A percentile compares a stretch with the other conserved stretches of the same genome.
phyloP scores from a whole-genome alignment of 1,284 basidiomycete genomes.

The Rhodotorula sp. region DNA sequence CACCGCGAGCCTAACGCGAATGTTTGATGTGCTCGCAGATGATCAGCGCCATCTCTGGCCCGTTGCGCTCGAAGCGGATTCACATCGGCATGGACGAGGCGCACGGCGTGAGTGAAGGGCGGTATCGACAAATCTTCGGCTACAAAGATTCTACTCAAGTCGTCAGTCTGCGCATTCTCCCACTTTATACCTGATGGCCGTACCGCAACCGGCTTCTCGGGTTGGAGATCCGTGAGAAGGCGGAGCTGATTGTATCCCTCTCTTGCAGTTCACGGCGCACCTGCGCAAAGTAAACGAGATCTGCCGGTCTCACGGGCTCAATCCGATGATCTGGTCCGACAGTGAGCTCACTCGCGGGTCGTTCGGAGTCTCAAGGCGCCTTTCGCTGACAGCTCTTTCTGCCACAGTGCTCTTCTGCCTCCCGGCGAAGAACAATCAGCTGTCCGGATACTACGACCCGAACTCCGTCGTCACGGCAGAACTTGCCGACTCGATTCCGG shows the following conservation, averaged over 20 bases:
- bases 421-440: conserved; percentile 48
- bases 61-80: conserved; percentile 48
- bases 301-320: conserved; percentile 42
- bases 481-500: conserved; percentile 45
- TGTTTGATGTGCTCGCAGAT: conserved; percentile 31
- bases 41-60: conserved; percentile 46
- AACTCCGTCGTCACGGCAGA: conserved; percentile 42
- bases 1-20: not conserved
- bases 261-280: conserved; percentile 42
- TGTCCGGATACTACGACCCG: conserved; percentile 49
- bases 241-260: no score
- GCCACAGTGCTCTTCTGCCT: conserved; percentile 51
- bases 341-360: conserved; percentile 23
- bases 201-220: not conserved
- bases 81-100: conserved; percentile 50
- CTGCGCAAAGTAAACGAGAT: conserved; percentile 48
- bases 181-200: not conserved
- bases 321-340: conserved; percentile 51
- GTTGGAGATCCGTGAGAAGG: no score
- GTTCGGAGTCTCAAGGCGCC: no score
- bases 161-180: conserved; percentile 10
- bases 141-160: conserved; percentile 47
- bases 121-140: conserved; percentile 49
- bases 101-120: conserved; percentile 49
- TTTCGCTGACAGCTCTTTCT: not conserved